Percentiles rank a stretch among this genome's conserved stretches.
phyloP scores from a whole-genome alignment of 805 yeast genomes.

The Cyberlindnera americana region DNA sequence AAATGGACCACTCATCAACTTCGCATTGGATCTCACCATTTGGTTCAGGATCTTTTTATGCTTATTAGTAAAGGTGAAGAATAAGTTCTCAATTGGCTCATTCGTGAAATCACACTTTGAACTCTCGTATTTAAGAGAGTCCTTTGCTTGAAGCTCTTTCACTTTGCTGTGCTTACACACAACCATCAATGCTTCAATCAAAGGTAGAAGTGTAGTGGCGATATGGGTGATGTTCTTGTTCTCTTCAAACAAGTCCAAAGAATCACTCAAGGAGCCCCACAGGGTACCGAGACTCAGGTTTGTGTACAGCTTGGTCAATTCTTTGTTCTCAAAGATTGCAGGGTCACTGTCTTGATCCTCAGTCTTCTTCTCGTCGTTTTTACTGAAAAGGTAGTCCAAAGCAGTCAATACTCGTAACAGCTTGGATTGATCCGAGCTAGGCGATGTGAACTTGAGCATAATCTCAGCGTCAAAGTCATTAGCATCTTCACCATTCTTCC shows the following conservation, averaged over 20 bases:
- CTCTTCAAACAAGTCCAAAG: constrained; percentile 60
- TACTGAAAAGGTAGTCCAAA: constrained; percentile 69
- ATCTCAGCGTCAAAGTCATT: constrained; percentile 51
- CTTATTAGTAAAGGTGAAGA: constrained; percentile 83
- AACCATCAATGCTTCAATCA: constrained; percentile 91
- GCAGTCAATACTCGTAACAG: constrained; percentile 84
- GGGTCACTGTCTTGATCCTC: constrained; percentile 26
- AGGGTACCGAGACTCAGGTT: constrained; percentile 67
- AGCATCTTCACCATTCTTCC: constrained; percentile 26
- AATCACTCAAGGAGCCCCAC: constrained; percentile 83
- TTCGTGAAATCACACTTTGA: constrained; percentile 61
- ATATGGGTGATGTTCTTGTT: constrained; percentile 54
- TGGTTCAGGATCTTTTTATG: constrained; percentile 85
- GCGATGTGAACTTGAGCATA: constrained; percentile 66
- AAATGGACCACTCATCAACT: constrained; percentile 94
- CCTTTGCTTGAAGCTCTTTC: constrained; percentile 52
- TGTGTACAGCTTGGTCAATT: constrained; percentile 59
- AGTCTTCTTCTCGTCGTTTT: constrained; percentile 18
- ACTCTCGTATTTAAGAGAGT: constrained; percentile 56
- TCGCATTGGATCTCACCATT: constrained; percentile 88
- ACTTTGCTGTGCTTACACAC: constrained; percentile 86
- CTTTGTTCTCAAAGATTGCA: constrained; percentile 27
- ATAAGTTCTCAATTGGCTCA: constrained; percentile 73
- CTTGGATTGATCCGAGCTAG: constrained; percentile 85
- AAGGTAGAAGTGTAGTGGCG: constrained; percentile 77